These are phyloP conservation scores for Haematococcus sp. DNA, from an alignment of 139 green algal species.

Conservation along the genomic window DNA sequence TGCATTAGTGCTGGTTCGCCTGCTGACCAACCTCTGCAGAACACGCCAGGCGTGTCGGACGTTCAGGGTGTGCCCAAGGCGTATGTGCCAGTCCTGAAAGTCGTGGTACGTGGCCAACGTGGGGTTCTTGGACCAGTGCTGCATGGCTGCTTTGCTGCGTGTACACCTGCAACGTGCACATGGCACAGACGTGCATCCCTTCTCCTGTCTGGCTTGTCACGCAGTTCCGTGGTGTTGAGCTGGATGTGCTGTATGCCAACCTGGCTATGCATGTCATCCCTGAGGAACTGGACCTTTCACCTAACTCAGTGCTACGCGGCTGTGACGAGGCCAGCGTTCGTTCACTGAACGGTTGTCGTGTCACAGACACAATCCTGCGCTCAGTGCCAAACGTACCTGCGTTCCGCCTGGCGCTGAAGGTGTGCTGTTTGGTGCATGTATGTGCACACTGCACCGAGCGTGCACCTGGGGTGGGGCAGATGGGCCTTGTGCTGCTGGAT, in stretches of 20 bases:
- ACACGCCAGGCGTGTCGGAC: constrained; percentile 67
- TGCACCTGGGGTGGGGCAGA: too few species aligned
- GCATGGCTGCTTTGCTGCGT: not conserved
- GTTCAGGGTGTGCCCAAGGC: constrained; percentile 82
- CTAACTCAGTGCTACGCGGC: constrained; percentile 74
- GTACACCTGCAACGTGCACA: not conserved
- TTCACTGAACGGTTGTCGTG: constrained; percentile 86
- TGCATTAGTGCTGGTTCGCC: not conserved
- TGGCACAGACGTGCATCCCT: not conserved
- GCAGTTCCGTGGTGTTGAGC: constrained; percentile 84
- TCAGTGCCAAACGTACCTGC: constrained; percentile 7
- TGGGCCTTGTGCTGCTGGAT: constrained; percentile 47
- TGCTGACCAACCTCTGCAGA: constrained; percentile 20
- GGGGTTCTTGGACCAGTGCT: too few species aligned
- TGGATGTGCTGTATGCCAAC: constrained; percentile 92
- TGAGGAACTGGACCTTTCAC: constrained; percentile 69
- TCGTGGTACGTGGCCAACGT: constrained; percentile 71
- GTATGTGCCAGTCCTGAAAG: constrained; percentile 95
- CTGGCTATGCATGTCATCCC: constrained; percentile 63
- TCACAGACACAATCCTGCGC: constrained; percentile 84
- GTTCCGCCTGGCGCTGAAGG: constrained; percentile 24
- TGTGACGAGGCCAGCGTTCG: constrained; percentile 85
- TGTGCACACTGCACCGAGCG: too few species aligned
- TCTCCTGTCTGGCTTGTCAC: not conserved
- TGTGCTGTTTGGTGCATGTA: too few species aligned